Conservation (phyloP, 352 stramenopile species). For the Phytophthora syringae region DNA sequence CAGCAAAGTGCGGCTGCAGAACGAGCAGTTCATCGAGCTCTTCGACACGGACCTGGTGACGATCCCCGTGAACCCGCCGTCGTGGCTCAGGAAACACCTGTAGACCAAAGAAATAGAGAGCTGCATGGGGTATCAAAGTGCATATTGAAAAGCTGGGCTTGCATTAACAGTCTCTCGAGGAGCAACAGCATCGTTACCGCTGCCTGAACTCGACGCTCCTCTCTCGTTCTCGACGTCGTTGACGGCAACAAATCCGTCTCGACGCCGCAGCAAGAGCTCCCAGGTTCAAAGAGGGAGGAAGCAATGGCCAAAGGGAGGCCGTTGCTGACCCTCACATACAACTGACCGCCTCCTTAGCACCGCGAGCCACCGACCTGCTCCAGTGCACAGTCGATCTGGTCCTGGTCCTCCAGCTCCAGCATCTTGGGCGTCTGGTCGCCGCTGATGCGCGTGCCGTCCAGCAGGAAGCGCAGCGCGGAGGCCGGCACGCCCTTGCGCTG, state of each 20-base stretch:
- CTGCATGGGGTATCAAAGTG: no score
- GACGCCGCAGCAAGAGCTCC: neutral
- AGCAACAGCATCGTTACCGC: conserved; percentile 12
- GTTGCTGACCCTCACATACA: conserved; percentile 20
- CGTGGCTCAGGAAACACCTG: conserved; percentile 74
- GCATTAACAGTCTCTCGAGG: conserved; percentile 31
- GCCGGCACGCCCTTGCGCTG: conserved; percentile 93
- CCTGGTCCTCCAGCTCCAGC: conserved; percentile 98
- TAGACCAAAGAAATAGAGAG: conserved; percentile 22
- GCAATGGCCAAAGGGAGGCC: neutral
- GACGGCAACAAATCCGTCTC: no score
- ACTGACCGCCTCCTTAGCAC: conserved; percentile 35
- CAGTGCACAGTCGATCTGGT: conserved; percentile 98
- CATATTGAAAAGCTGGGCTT: conserved; percentile 22
- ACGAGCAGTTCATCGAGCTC: conserved; percentile 96
- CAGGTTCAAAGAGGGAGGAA: neutral
- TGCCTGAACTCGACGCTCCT: conserved; percentile 4
- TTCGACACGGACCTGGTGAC: conserved; percentile 94
- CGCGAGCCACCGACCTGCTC: conserved; percentile 83
- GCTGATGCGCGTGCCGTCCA: conserved; percentile 96
- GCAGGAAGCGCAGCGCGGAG: conserved; percentile 93
- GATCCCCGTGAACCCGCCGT: conserved; percentile 76
- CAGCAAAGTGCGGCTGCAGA: conserved; percentile 91
- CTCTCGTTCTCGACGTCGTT: neutral
- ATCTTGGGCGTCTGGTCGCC: conserved; percentile 96